Base-by-base conservation (phyloP, 208 protist genomes). In the Tetramitus jugosus region DNA sequence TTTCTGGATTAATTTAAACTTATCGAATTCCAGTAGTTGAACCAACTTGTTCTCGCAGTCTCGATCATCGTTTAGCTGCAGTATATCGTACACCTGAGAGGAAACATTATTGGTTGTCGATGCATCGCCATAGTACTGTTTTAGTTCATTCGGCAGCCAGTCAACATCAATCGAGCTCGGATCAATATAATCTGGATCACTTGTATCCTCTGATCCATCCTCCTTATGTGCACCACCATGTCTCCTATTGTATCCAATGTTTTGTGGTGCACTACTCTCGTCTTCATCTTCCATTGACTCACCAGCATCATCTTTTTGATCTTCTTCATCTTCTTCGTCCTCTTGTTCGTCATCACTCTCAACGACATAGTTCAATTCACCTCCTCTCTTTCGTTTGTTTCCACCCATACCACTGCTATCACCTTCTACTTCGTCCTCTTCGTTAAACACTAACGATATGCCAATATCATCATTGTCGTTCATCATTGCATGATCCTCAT, bases 1-100 rank as follows among this genome's bases (percentile, higher is more conserved):
- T 60, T 89, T 40, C 80, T 91, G 89, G 60, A 96, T 89, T 67
- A 96, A 87, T 37, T 92, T 88, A 71, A 96, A 95, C 79, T 93
- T 88, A 43, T 93, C 82, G 65, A 87, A 93, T 76, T 86, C 87
- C 61, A 96, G 81, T 4, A 94, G 60, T 26, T 76, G 74, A 23
- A 93, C 86, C 7, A 95, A 79, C 39, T 85, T 75, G 76, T 94
- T 93, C 79, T 96, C 93, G 53, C 84, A 78, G 39, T 89, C 86
- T 76, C 87, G 81, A n/a, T 85, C 67, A 69, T 91, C 86, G 4
- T 40, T 52, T 35, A 71, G 42, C 13, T 29, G 23, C 43, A 96
- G 67, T 43, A 93, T 86, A 10, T 80, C 76, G 17, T 95, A 79
- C 2, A 94, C 82, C 35, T 92, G 78, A 42, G 91, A 84, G 1